Percentiles rank a stretch among this genome's conserved stretches.
Evolutionary conservation across 148 eudicot species (phyloP).

Genomic region (Rhododendron ferrugineum): DNA sequence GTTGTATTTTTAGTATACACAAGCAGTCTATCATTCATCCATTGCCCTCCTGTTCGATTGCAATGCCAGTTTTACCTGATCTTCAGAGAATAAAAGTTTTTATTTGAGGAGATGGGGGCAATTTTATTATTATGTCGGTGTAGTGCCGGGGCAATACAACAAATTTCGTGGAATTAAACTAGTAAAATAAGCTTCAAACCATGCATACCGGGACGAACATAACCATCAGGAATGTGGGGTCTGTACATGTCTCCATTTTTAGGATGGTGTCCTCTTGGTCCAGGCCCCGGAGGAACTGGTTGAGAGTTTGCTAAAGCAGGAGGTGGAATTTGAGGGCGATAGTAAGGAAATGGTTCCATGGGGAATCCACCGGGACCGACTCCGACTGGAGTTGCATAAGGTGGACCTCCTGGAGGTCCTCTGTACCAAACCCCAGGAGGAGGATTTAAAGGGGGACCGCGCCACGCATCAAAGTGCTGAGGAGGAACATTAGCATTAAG

Average conservation of each 20-base stretch:
- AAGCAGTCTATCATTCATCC: not conserved
- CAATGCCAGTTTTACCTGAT: not conserved
- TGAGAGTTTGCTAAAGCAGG: constrained; percentile 61
- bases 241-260: constrained; percentile 65
- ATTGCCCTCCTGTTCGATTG: not conserved
- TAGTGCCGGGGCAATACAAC: not conserved
- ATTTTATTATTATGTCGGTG: not conserved
- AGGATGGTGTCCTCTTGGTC: constrained; percentile 72
- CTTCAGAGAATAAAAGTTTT: not conserved
- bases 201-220: constrained; percentile 63
- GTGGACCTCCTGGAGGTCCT: constrained; percentile 76
- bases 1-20: not conserved
- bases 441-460: constrained; percentile 66
- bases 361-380: constrained; percentile 71
- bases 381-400: constrained; percentile 56
- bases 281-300: constrained; percentile 51
- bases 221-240: constrained; percentile 67
- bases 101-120: not conserved
- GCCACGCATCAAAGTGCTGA: constrained; percentile 82
- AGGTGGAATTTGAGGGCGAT: constrained; percentile 63
- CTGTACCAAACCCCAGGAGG: constrained; percentile 79
- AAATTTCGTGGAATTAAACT: not conserved
- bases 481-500: constrained; percentile 56
- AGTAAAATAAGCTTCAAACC: not conserved
- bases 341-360: constrained; percentile 81